Conservation (phyloP, 805 yeast species). For the Blastobotrys terrestris region DNA sequence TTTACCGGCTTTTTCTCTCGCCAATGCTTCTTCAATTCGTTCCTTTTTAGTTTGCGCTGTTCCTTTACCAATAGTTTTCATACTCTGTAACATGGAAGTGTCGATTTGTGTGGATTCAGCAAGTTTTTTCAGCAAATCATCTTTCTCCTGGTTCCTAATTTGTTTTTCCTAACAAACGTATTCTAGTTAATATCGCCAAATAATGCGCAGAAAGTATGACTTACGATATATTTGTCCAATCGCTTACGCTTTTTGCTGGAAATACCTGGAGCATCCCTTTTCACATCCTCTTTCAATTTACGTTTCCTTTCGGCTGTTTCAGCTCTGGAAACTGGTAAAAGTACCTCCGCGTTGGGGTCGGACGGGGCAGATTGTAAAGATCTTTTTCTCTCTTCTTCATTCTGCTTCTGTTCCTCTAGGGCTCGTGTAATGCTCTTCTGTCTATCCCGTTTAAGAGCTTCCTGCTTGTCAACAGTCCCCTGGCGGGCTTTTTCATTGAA, state of each 20-base stretch:
- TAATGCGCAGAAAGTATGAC: no score
- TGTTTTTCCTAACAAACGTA: constrained; percentile 54
- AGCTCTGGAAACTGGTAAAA: constrained; percentile 55
- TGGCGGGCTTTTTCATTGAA: constrained; percentile 82
- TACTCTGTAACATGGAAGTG: constrained; percentile 59
- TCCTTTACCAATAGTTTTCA: constrained; percentile 75
- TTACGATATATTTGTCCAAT: constrained; percentile 73
- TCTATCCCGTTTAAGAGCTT: constrained; percentile 57
- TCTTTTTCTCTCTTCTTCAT: constrained; percentile 12
- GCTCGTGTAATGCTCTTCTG: constrained; percentile 58
- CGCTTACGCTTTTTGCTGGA: constrained; percentile 68
- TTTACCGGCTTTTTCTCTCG: constrained; percentile 65
- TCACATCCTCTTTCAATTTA: constrained; percentile 51
- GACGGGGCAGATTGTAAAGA: constrained; percentile 19
- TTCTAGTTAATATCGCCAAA: constrained; percentile 1
- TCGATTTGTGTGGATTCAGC: constrained; percentile 54
- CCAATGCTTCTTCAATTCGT: constrained; percentile 66
- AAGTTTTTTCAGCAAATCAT: constrained; percentile 65
- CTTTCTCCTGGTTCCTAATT: constrained; percentile 80
- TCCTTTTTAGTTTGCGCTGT: constrained; percentile 57
- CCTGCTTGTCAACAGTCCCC: constrained; percentile 77
- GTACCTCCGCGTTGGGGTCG: constrained; percentile 55
- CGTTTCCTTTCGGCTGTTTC: constrained; percentile 64
- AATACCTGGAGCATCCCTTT: constrained; percentile 61
- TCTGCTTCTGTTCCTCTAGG: constrained; percentile 33